phyloP scores from a whole-genome alignment of 768 basidiomycete genomes.

The Leccinum obscurum region DNA sequence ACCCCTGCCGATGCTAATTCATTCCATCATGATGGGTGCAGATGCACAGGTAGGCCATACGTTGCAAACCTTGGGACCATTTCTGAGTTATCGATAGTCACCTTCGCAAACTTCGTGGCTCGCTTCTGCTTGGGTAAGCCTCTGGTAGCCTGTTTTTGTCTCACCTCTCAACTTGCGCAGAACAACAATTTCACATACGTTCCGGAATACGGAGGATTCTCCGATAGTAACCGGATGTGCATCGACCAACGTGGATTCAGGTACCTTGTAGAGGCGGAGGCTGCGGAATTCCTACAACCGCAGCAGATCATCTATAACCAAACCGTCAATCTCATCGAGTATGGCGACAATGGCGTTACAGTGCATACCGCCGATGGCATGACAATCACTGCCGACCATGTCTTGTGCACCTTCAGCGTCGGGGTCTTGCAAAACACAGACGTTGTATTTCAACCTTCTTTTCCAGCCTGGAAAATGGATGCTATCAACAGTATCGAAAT shows the following conservation, averaged over 20 bases:
- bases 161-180: slow-evolving; percentile 30
- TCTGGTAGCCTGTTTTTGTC: background rate
- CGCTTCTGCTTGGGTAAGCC: slow-evolving; percentile 59
- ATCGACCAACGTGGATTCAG: slow-evolving; percentile 67
- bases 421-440: slow-evolving; percentile 69
- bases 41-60: slow-evolving; percentile 28
- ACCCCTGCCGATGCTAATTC: background rate
- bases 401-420: slow-evolving; percentile 65
- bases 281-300: slow-evolving; percentile 50
- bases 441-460: slow-evolving; percentile 51
- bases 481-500: too few species aligned
- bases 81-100: slow-evolving; percentile 44
- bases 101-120: slow-evolving; percentile 66
- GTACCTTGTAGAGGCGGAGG: slow-evolving; percentile 57
- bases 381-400: slow-evolving; percentile 52
- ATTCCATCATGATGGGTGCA: background rate
- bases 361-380: slow-evolving; percentile 48
- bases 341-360: slow-evolving; percentile 45
- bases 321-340: slow-evolving; percentile 47
- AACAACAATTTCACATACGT: slow-evolving; percentile 64
- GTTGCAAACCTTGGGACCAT: background rate
- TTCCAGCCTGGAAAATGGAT: slow-evolving; percentile 37
- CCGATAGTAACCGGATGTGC: slow-evolving; percentile 50
- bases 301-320: slow-evolving; percentile 50
- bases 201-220: slow-evolving; percentile 55